Evolutionary conservation across 352 stramenopile genomes (phyloP).

Genomic region (Globisporangium mamillatum): DNA sequence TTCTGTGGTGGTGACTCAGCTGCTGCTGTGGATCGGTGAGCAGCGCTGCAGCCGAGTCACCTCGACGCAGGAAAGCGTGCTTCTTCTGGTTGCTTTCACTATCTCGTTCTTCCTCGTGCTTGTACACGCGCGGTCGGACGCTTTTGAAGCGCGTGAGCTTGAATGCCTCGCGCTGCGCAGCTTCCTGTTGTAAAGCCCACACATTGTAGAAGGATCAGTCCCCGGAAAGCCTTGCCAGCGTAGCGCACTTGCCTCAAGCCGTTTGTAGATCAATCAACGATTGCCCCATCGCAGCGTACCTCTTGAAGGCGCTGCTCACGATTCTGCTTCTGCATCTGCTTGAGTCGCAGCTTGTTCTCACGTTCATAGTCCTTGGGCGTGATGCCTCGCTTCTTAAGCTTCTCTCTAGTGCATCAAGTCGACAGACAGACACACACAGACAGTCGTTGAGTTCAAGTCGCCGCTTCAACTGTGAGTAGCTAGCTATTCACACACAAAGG

Average conservation of each 20-base stretch:
- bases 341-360: constrained; percentile 60
- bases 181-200: constrained; percentile 25
- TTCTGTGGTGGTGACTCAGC: not conserved
- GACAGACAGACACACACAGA: not conserved
- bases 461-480: not conserved
- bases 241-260: not conserved
- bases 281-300: constrained; percentile 15
- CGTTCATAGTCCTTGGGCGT: constrained; percentile 60
- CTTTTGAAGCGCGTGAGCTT: constrained; percentile 68
- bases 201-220: not conserved
- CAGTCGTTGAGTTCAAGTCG: not conserved
- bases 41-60: constrained; percentile 11
- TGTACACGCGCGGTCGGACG: constrained; percentile 46
- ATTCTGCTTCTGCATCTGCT: constrained; percentile 59
- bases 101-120: constrained; percentile 24
- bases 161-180: constrained; percentile 40
- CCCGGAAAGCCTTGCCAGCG: not conserved
- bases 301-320: constrained; percentile 44
- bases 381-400: constrained; percentile 51
- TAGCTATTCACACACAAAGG: not conserved
- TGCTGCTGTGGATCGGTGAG: constrained; percentile 2
- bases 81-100: constrained; percentile 21
- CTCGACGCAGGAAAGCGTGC: constrained; percentile 35
- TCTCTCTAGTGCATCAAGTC: constrained; percentile 33
- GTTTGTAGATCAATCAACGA: not conserved